Evolutionary conservation across 176 grass and related monocot genomes (phyloP).

Genomic region (Hordeum vulgare): DNA sequence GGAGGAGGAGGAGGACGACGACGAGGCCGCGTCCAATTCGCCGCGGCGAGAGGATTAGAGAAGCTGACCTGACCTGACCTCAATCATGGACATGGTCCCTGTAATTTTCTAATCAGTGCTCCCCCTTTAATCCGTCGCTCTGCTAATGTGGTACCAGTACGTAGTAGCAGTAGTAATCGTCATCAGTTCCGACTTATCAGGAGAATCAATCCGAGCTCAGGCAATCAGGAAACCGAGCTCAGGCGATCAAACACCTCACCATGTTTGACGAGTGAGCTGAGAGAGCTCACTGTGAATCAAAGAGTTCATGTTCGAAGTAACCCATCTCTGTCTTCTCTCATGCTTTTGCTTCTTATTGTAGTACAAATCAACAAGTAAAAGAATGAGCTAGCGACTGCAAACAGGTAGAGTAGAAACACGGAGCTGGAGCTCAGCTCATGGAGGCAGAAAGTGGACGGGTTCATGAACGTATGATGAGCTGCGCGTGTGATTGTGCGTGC

Average conservation of each 20-base stretch:
- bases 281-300: conserved; percentile 2
- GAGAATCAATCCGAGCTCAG: neutral
- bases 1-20: neutral
- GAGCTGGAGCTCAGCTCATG: conserved; percentile 1
- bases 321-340: neutral
- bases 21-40: neutral
- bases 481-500: neutral
- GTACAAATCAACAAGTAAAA: neutral
- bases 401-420: neutral
- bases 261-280: neutral
- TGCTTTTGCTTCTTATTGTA: neutral
- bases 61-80: conserved; percentile 20
- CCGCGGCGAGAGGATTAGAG: neutral
- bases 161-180: neutral
- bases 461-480: conserved; percentile 16
- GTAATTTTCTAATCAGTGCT: conserved; percentile 17
- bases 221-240: neutral
- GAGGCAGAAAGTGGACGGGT: conserved; percentile 4
- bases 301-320: neutral
- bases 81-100: neutral
- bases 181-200: neutral
- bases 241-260: neutral
- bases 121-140: neutral
- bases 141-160: conserved; percentile 15
- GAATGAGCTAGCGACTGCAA: neutral